Evolutionary conservation across 2,329 filamentous ascomycete species (phyloP).

Genomic region (Colletotrichum lentis): DNA sequence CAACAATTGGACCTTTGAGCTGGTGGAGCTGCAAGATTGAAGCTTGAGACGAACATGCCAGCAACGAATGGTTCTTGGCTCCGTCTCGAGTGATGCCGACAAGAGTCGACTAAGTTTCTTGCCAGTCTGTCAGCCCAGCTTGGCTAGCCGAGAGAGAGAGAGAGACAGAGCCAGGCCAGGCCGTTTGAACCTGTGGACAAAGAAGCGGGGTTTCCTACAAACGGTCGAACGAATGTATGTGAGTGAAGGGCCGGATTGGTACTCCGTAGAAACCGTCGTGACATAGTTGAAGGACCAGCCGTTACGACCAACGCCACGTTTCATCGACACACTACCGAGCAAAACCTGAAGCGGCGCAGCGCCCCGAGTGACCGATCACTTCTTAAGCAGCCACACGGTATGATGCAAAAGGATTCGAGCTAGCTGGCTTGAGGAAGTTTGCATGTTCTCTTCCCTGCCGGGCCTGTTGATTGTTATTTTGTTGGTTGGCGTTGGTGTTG

Average conservation of each 20-base stretch:
- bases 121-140: neutral
- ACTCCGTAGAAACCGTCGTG: slow-evolving; percentile 6
- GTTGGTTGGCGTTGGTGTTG: slow-evolving; percentile 15
- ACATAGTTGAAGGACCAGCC: slow-evolving; percentile 9
- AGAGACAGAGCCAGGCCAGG: slow-evolving; percentile 2
- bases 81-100: neutral
- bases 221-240: neutral
- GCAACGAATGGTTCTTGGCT: neutral
- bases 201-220: slow-evolving; percentile 17
- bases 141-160: slow-evolving; percentile 5
- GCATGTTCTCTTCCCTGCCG: neutral
- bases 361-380: slow-evolving; percentile 19
- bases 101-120: neutral
- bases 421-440: slow-evolving; percentile 9
- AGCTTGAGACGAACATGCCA: slow-evolving; percentile 9
- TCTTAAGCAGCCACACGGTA: slow-evolving; percentile 11
- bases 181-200: slow-evolving; percentile 17
- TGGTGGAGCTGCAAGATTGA: neutral
- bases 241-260: slow-evolving; percentile 11
- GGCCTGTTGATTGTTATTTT: slow-evolving; percentile 11
- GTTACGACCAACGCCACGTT: slow-evolving; percentile 28
- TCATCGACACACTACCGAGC: slow-evolving; percentile 8
- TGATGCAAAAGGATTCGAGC: slow-evolving; percentile 1
- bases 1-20: neutral
- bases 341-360: slow-evolving; percentile 25